Percentiles rank a stretch among this genome's conserved stretches.
These are phyloP conservation scores for Penicillium sp. DNA, from an alignment of 2,329 filamentous ascomycete genomes.

Conservation along the genomic window DNA sequence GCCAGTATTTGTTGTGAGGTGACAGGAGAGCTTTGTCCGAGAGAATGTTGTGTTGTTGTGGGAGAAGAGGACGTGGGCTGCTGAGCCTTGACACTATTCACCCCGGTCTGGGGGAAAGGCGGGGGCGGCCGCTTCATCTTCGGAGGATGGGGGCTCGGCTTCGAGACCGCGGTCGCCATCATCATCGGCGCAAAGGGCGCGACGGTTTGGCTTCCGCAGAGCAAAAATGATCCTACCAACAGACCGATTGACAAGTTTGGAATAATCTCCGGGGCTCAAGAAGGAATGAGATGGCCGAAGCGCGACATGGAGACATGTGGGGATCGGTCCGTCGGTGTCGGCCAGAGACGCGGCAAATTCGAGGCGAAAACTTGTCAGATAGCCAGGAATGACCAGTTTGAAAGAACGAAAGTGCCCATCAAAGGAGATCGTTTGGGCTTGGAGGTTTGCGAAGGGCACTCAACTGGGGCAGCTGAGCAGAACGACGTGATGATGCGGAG, in stretches of 20 bases:
- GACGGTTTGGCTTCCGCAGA: conserved; percentile 13
- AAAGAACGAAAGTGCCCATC: conserved; percentile 20
- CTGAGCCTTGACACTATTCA: conserved; percentile 54
- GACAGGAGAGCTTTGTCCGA: conserved; percentile 35
- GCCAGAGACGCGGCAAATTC: conserved; percentile 24
- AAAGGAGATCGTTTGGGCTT: conserved; percentile 21
- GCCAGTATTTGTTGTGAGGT: conserved; percentile 42
- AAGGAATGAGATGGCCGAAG: conserved; percentile 37
- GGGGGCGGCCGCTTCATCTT: conserved; percentile 66
- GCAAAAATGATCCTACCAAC: conserved; percentile 21
- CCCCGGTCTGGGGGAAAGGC: conserved; percentile 56
- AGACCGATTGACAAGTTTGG: conserved; percentile 21
- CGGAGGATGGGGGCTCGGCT: conserved; percentile 39
- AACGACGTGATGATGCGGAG: conserved; percentile 39
- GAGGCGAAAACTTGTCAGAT: conserved; percentile 14
- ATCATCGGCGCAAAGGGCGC: conserved; percentile 19
- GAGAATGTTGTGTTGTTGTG: conserved; percentile 50
- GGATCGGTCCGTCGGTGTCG: conserved; percentile 33
- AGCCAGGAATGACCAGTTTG: conserved; percentile 17
- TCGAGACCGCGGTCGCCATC: conserved; percentile 43
- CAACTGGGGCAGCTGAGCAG: conserved; percentile 23
- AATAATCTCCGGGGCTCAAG: conserved; percentile 28
- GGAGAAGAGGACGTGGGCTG: conserved; percentile 56
- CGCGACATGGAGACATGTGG: conserved; percentile 38
- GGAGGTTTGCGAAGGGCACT: conserved; percentile 15